Evolutionary conservation across 2,329 filamentous ascomycete species (phyloP), one percentile per base, ranked within the genome.

Genomic region (Diplodia seriata): DNA sequence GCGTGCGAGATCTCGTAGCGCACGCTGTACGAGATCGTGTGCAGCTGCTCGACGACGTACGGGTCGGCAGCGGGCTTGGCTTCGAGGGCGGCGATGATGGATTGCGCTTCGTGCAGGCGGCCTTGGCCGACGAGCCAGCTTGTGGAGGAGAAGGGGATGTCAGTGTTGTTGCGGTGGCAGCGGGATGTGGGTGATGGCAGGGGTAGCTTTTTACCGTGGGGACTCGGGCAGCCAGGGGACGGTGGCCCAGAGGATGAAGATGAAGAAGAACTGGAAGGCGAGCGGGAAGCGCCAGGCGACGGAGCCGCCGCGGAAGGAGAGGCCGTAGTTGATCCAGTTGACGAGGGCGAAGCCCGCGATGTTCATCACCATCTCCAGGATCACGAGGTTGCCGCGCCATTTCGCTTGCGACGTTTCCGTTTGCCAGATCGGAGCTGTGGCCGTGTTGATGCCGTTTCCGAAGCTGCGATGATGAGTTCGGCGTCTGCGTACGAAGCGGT

Each of bases 251-350:
- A 84, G 74, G 29, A 84, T 78, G 59, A 82, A 69, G 65, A 84
- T 81, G 74, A 85, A 85, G 55, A 86, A 70, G 69, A 85, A 81
- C 47, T 85, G 83, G 26, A 85, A 77, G 0, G 82, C 82, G 1
- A 85, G 75, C 0, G 82, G 82, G 3, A 83, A 73, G 40, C 83
- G 71, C 83, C 83, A 84, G 0, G 80, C 74, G 14, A 84, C 74
- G 0, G 76, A 70, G 4, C 82, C 81, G 3, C 72, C 73, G 1
- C 79, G 71, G 70, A 82, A 86, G 5, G 80, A 82, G 66, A 86
- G 80, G 1, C 83, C 83, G 67, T 81, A 86, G 14, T 80, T 85
- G 20, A 86, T 78, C 83, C 84, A 86, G 55, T 85, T 85, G 6
- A 79, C 81, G 1, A 86, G 63, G 1, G 75, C 79, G 69, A 85